phyloP scores from a whole-genome alignment of 176 grass and related monocot genomes.

The Elymus sibiricus region DNA sequence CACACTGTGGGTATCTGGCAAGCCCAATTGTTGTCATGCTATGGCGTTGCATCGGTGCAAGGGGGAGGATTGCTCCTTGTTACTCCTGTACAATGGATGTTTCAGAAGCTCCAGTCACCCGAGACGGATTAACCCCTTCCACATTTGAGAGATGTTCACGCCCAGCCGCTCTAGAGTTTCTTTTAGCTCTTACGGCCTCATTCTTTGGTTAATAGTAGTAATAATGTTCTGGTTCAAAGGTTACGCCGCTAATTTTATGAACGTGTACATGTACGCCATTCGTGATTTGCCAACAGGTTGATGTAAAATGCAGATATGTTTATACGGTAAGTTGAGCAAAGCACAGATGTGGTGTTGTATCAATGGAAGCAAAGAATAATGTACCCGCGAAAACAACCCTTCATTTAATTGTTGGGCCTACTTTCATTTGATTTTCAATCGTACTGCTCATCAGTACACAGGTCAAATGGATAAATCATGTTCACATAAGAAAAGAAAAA shows the following conservation, averaged over 20 bases:
- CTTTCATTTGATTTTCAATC: not conserved
- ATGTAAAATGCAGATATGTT: not conserved
- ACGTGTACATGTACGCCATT: not conserved
- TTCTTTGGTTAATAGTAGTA: not conserved
- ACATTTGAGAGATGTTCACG: not conserved
- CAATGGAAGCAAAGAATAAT: not conserved
- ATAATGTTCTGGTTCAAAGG: not conserved
- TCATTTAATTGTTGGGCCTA: not conserved
- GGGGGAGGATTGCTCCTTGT: conserved; percentile 48
- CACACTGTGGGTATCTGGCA: no score
- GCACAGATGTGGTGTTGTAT: not conserved
- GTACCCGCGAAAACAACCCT: not conserved
- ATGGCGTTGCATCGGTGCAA: conserved; percentile 66
- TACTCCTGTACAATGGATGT: conserved; percentile 68
- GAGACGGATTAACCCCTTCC: conserved; percentile 54
- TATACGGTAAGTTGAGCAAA: no score
- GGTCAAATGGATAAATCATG: no score
- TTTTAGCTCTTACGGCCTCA: not conserved
- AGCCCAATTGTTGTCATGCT: conserved; percentile 55
- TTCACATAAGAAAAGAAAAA: no score
- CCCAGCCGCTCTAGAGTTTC: not conserved
- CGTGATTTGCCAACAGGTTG: not conserved
- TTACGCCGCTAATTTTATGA: not conserved
- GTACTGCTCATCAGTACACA: not conserved
- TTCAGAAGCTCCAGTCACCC: conserved; percentile 39